Evolutionary conservation across 2,329 filamentous ascomycete species (phyloP).

Genomic region (Sporothrix brasiliensis): DNA sequence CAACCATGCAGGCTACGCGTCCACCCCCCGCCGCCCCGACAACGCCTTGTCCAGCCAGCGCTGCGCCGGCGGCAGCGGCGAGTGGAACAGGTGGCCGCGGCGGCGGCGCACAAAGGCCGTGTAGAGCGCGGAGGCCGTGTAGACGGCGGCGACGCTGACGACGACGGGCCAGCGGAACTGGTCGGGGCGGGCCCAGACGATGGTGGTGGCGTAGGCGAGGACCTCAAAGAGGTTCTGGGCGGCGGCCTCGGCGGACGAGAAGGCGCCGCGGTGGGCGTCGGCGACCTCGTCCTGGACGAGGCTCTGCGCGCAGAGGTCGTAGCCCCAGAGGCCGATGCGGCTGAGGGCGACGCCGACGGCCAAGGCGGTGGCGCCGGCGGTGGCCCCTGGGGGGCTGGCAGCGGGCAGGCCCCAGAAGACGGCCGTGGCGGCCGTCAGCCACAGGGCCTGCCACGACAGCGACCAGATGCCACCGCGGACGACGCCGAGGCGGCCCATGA

Average conservation of each 20-base stretch:
- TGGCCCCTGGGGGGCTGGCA: constrained; percentile 36
- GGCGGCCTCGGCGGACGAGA: constrained; percentile 68
- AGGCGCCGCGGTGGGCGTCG: constrained; percentile 62
- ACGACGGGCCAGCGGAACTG: constrained; percentile 67
- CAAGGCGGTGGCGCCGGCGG: constrained; percentile 51
- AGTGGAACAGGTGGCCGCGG: constrained; percentile 64
- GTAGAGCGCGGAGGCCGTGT: constrained; percentile 54
- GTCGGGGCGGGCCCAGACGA: constrained; percentile 63
- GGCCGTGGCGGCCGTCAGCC: constrained; percentile 51
- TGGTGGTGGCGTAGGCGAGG: constrained; percentile 65
- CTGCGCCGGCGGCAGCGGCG: constrained; percentile 36
- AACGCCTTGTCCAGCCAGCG: constrained; percentile 34
- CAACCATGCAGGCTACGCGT: no score
- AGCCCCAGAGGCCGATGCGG: constrained; percentile 63
- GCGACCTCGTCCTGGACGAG: constrained; percentile 65
- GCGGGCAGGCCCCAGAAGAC: constrained; percentile 45
- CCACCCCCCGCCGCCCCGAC: background rate
- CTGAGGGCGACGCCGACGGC: constrained; percentile 58
- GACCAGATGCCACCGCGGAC: constrained; percentile 73
- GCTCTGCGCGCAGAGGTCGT: constrained; percentile 62
- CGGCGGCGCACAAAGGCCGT: constrained; percentile 59
- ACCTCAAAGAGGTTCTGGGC: constrained; percentile 73
- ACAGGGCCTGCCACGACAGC: constrained; percentile 66
- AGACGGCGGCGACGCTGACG: constrained; percentile 60
- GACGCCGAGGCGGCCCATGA: constrained; percentile 59